phyloP scores from a whole-genome alignment of 306 rosid genomes.

The Astragalus glycyphyllos region DNA sequence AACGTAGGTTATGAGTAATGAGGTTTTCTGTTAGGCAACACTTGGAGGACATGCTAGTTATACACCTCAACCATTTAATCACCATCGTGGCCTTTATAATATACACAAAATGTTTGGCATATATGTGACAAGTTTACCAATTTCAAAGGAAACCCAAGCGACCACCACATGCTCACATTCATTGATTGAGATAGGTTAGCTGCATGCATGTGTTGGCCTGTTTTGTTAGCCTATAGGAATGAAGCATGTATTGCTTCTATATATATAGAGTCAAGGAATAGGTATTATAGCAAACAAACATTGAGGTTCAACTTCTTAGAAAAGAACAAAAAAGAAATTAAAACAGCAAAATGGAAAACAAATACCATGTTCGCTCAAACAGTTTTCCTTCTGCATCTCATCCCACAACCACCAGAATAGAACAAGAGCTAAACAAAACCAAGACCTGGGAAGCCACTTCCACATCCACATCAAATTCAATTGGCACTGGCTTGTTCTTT shows the following conservation, averaged over 20 bases:
- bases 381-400: slow-evolving; percentile 80
- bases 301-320: neutral
- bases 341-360: slow-evolving; percentile 53
- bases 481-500: slow-evolving; percentile 47
- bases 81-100: slow-evolving; percentile 14
- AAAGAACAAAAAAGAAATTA: neutral
- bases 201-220: neutral
- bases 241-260: neutral
- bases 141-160: slow-evolving; percentile 34
- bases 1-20: slow-evolving; percentile 42
- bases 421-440: slow-evolving; percentile 61
- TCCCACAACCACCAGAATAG: slow-evolving; percentile 57
- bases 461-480: slow-evolving; percentile 47
- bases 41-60: slow-evolving; percentile 33
- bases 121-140: slow-evolving; percentile 44
- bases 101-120: slow-evolving; percentile 46
- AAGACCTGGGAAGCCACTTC: slow-evolving; percentile 51
- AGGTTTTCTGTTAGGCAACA: slow-evolving; percentile 39
- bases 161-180: slow-evolving; percentile 51
- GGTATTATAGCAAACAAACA: slow-evolving; percentile 31
- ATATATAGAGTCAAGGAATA: slow-evolving; percentile 35
- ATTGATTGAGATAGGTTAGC: neutral
- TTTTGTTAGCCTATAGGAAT: slow-evolving; percentile 10
- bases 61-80: slow-evolving; percentile 17
- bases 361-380: slow-evolving; percentile 57